These are phyloP conservation scores for Myxozyma kluyveri DNA, from an alignment of 805 yeast species.

Conservation along the genomic window DNA sequence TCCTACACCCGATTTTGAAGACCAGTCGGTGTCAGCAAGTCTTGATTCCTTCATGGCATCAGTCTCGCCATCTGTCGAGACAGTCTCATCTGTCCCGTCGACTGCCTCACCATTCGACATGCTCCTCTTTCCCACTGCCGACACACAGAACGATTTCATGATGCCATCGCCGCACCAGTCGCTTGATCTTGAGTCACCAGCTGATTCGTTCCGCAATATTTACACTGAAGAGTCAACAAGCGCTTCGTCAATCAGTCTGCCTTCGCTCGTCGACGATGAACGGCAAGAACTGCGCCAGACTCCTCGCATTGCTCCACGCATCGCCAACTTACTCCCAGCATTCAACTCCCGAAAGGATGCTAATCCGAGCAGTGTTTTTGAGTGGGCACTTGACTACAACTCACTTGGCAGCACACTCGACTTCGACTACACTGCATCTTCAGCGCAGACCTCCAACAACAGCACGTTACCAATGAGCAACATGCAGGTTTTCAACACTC, in stretches of 20 bases:
- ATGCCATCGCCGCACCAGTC: neutral
- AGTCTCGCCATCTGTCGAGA: neutral
- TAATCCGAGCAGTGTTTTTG: conserved; percentile 18
- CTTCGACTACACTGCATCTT: neutral
- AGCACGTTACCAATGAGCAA: conserved; percentile 10
- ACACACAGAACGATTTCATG: neutral
- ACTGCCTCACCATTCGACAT: neutral
- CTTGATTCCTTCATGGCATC: neutral
- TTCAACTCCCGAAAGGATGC: conserved; percentile 27
- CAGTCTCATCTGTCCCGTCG: neutral
- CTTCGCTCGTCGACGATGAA: neutral
- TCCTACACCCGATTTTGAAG: conserved; percentile 10
- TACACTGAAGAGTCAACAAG: neutral
- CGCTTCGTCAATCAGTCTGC: neutral
- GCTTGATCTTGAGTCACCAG: conserved; percentile 2
- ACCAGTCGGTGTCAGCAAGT: neutral
- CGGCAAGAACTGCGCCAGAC: conserved; percentile 2
- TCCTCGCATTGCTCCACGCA: conserved; percentile 27
- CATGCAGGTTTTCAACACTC: conserved; percentile 31
- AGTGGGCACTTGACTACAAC: conserved; percentile 31
- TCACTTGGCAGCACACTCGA: conserved; percentile 1
- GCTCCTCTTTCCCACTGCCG: neutral
- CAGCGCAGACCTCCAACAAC: neutral
- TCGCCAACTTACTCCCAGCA: conserved; percentile 27
- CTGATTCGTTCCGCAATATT: neutral